A percentile compares a stretch with the other conserved stretches of the same genome.
These are phyloP conservation scores for Leptographium wingfieldii DNA, from an alignment of 2,329 filamentous ascomycete genomes.

Conservation along the genomic window DNA sequence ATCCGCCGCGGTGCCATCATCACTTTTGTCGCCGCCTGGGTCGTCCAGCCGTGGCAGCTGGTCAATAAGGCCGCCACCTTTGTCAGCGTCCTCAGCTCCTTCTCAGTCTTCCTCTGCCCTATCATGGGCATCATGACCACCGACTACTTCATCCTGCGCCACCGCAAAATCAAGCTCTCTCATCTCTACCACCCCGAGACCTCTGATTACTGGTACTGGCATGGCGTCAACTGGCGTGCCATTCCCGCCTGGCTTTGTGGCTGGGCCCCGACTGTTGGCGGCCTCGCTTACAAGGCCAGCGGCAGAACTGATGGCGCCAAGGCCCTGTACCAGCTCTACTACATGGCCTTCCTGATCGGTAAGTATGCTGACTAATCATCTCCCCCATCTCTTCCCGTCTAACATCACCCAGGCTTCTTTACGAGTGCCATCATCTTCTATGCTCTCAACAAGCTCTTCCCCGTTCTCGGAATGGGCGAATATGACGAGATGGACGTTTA, in stretches of 20 bases:
- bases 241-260: conserved; percentile 29
- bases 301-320: conserved; percentile 8
- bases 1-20: conserved; percentile 41
- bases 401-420: conserved; percentile 1
- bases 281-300: conserved; percentile 23
- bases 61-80: conserved; percentile 32
- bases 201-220: conserved; percentile 29
- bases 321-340: conserved; percentile 25
- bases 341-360: conserved; percentile 33
- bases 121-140: conserved; percentile 9
- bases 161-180: conserved; percentile 20
- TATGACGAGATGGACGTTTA: conserved; percentile 31
- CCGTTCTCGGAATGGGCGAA: conserved; percentile 25
- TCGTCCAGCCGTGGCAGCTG: conserved; percentile 38
- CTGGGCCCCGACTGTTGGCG: conserved; percentile 21
- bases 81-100: conserved; percentile 31
- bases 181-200: conserved; percentile 20
- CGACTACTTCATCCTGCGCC: conserved; percentile 19
- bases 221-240: conserved; percentile 23
- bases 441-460: conserved; percentile 24
- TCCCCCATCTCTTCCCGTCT: conserved; percentile 2
- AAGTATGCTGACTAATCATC: conserved; percentile 10
- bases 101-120: conserved; percentile 15
- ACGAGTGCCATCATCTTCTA: neutral
- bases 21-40: conserved; percentile 29